phyloP scores from a whole-genome alignment of 352 stramenopile genomes.

The Phytophthora ohioensis region DNA sequence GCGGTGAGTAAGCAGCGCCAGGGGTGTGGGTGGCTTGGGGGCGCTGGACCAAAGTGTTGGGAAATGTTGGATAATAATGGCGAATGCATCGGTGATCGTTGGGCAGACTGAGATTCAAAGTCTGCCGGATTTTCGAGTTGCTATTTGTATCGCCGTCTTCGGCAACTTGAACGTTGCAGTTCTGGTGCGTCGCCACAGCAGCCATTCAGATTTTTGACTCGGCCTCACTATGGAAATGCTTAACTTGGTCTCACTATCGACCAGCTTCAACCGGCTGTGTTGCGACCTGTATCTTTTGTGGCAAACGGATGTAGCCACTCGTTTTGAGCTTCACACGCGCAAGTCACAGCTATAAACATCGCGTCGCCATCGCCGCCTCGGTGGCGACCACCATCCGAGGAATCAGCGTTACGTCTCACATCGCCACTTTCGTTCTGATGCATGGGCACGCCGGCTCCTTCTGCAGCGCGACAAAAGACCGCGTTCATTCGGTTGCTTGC shows the following conservation, averaged over 20 bases:
- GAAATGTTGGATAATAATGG: conserved; percentile 12
- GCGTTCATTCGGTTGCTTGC: conserved; percentile 9
- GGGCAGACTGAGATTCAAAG: background rate
- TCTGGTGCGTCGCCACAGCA: background rate
- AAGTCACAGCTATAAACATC: background rate
- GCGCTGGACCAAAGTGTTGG: conserved; percentile 1
- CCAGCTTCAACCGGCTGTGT: conserved; percentile 24
- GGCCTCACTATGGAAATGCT: conserved; percentile 9
- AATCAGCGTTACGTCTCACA: too few species aligned
- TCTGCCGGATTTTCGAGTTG: background rate
- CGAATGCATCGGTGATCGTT: conserved; percentile 1
- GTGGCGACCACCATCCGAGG: too few species aligned
- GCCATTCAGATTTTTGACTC: background rate
- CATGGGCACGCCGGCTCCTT: conserved; percentile 15
- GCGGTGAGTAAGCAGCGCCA: conserved; percentile 22
- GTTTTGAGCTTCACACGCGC: conserved; percentile 11
- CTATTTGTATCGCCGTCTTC: conserved; percentile 3
- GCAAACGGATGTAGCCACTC: conserved; percentile 22
- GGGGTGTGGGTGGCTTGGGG: background rate
- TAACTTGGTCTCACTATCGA: conserved; percentile 15
- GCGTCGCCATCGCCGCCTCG: background rate
- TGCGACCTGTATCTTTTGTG: background rate
- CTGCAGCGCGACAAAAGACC: conserved; percentile 15
- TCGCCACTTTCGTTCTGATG: background rate
- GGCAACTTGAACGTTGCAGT: conserved; percentile 27